A percentile compares a stretch with the other conserved stretches of the same genome.
Evolutionary conservation across 2,329 filamentous ascomycete species (phyloP).

Genomic region (Colletotrichum sp.): DNA sequence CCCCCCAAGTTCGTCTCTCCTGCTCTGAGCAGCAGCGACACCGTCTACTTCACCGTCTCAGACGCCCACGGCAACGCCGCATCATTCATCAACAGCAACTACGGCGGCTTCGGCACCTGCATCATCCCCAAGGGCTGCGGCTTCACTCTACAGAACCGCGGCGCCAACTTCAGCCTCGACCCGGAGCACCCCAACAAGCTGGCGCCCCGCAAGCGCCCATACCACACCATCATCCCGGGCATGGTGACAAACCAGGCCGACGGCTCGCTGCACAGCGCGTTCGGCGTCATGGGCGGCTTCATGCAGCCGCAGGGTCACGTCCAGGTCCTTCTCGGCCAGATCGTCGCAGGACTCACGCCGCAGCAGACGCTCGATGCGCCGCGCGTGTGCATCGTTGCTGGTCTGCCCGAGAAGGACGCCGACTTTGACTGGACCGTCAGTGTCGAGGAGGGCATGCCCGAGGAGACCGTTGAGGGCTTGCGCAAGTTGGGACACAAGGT

Average conservation of each 20-base stretch:
- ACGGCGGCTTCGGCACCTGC: slow-evolving; percentile 83
- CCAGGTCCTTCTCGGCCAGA: slow-evolving; percentile 88
- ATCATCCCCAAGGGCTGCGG: slow-evolving; percentile 88
- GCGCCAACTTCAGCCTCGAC: slow-evolving; percentile 80
- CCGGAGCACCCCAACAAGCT: slow-evolving; percentile 79
- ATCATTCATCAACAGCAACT: slow-evolving; percentile 97
- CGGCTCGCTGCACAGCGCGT: slow-evolving; percentile 79
- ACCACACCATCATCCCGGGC: slow-evolving; percentile 97
- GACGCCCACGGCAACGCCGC: slow-evolving; percentile 87
- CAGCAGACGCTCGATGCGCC: slow-evolving; percentile 92
- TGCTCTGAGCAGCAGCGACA: slow-evolving; percentile 86
- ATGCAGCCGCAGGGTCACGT: slow-evolving; percentile 98
- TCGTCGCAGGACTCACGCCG: slow-evolving; percentile 80
- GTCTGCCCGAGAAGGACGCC: slow-evolving; percentile 66
- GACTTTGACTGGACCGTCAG: slow-evolving; percentile 70
- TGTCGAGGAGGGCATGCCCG: slow-evolving; percentile 81
- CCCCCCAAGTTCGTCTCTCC: slow-evolving; percentile 60
- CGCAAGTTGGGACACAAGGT: slow-evolving; percentile 75
- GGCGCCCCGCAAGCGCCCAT: slow-evolving; percentile 84
- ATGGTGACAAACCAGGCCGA: slow-evolving; percentile 81
- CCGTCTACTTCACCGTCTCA: slow-evolving; percentile 89
- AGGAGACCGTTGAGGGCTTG: slow-evolving; percentile 71
- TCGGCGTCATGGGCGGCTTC: slow-evolving; percentile 97
- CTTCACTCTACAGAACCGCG: slow-evolving; percentile 94
- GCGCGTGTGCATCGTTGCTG: slow-evolving; percentile 84